Evolutionary conservation across 2,329 filamentous ascomycete species (phyloP).

Genomic region (Fusarium sp.): DNA sequence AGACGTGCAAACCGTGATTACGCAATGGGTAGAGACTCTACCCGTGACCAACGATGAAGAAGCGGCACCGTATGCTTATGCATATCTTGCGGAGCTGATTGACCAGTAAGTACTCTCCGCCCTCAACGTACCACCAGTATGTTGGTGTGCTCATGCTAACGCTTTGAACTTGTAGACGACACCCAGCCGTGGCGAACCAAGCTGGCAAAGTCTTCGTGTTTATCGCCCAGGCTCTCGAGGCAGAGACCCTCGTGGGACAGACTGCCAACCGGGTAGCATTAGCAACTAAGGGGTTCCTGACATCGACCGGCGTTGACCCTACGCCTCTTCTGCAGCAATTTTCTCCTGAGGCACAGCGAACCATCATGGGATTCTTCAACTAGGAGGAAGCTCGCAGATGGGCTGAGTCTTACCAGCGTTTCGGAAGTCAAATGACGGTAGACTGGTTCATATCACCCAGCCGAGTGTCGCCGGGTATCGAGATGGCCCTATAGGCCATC

Average conservation of each 20-base stretch:
- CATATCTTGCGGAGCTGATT: conserved; percentile 90
- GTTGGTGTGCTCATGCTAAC: conserved; percentile 40
- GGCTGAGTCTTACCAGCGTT: neutral
- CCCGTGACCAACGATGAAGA: conserved; percentile 96
- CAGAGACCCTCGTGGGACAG: conserved; percentile 87
- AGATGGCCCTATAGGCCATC: neutral
- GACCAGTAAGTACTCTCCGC: conserved; percentile 78
- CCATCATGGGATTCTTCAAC: conserved; percentile 81
- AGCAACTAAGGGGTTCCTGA: conserved; percentile 81
- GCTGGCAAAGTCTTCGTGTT: conserved; percentile 84
- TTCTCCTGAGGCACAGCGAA: conserved; percentile 81
- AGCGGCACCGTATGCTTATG: conserved; percentile 94
- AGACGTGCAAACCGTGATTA: conserved; percentile 79
- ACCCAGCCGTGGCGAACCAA: conserved; percentile 81
- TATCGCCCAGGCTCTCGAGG: conserved; percentile 89
- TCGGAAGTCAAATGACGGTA: neutral
- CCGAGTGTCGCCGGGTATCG: neutral
- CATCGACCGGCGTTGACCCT: conserved; percentile 78
- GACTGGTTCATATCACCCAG: neutral
- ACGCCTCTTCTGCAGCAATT: conserved; percentile 80
- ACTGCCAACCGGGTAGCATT: conserved; percentile 80
- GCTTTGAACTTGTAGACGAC: conserved; percentile 69
- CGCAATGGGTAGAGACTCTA: conserved; percentile 90
- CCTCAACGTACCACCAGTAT: neutral
- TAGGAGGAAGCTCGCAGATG: conserved; percentile 50